These are phyloP conservation scores for Coleophoma cylindrospora DNA, from an alignment of 2,329 filamentous ascomycete species.

Conservation along the genomic window DNA sequence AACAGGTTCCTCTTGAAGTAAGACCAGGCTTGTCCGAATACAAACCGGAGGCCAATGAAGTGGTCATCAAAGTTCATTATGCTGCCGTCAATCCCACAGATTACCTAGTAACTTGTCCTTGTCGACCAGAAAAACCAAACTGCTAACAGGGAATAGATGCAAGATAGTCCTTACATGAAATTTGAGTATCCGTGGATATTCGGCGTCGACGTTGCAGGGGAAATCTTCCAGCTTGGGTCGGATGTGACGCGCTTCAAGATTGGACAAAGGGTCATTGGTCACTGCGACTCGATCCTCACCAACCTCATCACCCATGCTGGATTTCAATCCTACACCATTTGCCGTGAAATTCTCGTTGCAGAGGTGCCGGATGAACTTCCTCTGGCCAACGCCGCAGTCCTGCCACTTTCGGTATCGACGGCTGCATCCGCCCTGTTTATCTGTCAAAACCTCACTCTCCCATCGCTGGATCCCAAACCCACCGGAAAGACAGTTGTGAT, in stretches of 20 bases:
- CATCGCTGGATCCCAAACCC: conserved; percentile 5
- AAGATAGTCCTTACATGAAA: conserved; percentile 8
- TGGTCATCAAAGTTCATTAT: conserved; percentile 30
- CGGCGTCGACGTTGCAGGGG: conserved; percentile 22
- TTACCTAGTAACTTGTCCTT: conserved; percentile 25
- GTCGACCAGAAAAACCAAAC: conserved; percentile 22
- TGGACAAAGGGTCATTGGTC: conserved; percentile 22
- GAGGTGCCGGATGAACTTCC: conserved; percentile 25
- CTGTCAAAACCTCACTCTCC: conserved; percentile 9
- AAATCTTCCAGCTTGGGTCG: conserved; percentile 32
- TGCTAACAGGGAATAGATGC: conserved; percentile 15
- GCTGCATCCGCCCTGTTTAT: conserved; percentile 27
- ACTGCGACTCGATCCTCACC: conserved; percentile 18
- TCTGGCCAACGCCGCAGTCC: conserved; percentile 26
- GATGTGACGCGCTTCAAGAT: conserved; percentile 36
- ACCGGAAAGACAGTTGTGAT: conserved; percentile 15
- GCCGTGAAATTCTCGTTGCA: conserved; percentile 18
- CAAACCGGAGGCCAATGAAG: conserved; percentile 20
- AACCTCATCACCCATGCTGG: conserved; percentile 18
- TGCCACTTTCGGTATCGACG: conserved; percentile 29
- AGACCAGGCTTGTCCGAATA: conserved; percentile 28
- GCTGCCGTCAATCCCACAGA: conserved; percentile 35
- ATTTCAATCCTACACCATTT: conserved; percentile 27
- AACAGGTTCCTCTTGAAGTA: conserved; percentile 28
- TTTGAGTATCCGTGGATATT: conserved; percentile 16